These are phyloP conservation scores for Aureobasidium subglaciale DNA, from an alignment of 2,329 filamentous ascomycete genomes.

Conservation along the genomic window DNA sequence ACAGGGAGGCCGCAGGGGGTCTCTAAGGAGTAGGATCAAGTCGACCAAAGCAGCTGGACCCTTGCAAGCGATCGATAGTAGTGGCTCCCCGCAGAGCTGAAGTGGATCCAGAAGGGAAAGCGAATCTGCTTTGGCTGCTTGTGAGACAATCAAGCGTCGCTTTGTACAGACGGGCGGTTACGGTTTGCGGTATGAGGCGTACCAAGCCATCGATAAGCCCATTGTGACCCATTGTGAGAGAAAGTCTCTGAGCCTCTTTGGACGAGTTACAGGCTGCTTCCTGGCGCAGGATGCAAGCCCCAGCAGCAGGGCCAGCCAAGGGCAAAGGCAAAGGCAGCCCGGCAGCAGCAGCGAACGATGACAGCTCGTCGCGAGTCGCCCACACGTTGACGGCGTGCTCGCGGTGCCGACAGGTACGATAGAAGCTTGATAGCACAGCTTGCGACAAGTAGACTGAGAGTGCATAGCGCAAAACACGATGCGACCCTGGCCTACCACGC, in stretches of 20 bases:
- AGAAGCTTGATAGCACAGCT: background rate
- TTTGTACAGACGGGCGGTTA: background rate
- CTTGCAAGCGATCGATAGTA: background rate
- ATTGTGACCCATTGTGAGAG: background rate
- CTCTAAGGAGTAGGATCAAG: too few species aligned
- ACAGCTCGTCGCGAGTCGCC: slow-evolving; percentile 54
- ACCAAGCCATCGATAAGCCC: background rate
- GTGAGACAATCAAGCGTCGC: background rate
- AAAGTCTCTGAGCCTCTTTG: background rate
- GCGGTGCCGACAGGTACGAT: slow-evolving; percentile 63
- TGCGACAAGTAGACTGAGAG: background rate
- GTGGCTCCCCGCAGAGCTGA: slow-evolving; percentile 4
- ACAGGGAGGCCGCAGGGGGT: too few species aligned
- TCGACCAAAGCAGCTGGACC: too few species aligned
- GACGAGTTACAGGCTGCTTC: background rate
- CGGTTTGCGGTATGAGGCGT: slow-evolving; percentile 4
- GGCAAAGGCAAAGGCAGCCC: background rate
- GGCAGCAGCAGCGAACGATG: slow-evolving; percentile 21
- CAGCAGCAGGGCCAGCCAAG: slow-evolving; percentile 2
- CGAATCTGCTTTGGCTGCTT: background rate
- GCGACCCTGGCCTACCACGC: slow-evolving; percentile 84
- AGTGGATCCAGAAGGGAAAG: background rate
- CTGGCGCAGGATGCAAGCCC: slow-evolving; percentile 10
- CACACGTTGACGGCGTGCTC: slow-evolving; percentile 76
- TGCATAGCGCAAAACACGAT: slow-evolving; percentile 85